Evolutionary conservation across 2,329 filamentous ascomycete genomes (phyloP).

Genomic region (Meredithiella fracta): DNA sequence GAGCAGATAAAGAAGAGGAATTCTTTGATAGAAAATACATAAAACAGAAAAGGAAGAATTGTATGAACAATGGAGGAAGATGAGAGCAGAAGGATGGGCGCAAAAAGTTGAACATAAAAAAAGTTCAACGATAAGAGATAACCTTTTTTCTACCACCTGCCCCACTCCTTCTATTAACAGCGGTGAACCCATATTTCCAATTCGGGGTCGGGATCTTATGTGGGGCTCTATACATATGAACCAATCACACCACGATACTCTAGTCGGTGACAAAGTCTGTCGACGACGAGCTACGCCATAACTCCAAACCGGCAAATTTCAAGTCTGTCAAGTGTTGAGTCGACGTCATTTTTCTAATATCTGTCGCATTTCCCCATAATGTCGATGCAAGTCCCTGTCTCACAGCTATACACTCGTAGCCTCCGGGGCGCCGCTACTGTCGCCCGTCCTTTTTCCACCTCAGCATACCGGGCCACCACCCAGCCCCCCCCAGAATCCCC

Average conservation of each 20-base stretch:
- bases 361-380: not conserved
- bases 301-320: too few relatives aligned
- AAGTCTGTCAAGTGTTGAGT: too few relatives aligned
- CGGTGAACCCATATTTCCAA: slow-evolving; percentile 6
- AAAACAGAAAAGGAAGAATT: slow-evolving; percentile 1
- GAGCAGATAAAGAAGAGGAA: slow-evolving; percentile 1
- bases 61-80: slow-evolving; percentile 1
- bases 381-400: not conserved
- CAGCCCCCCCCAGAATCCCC: slow-evolving; percentile 67
- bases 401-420: not conserved
- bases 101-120: not conserved
- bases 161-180: slow-evolving; percentile 15
- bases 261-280: not conserved
- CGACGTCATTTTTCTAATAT: not conserved
- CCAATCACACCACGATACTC: slow-evolving; percentile 4
- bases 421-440: not conserved
- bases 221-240: not conserved
- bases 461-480: not conserved
- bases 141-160: slow-evolving; percentile 19
- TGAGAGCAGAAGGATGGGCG: not conserved
- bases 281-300: too few relatives aligned
- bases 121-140: not conserved
- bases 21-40: not conserved
- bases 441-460: not conserved
- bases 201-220: not conserved